Evolutionary conservation across 371 early-diverging fungal genomes (phyloP), one percentile per base, ranked within the genome.

Genomic region (Actinomortierella ambigua): DNA sequence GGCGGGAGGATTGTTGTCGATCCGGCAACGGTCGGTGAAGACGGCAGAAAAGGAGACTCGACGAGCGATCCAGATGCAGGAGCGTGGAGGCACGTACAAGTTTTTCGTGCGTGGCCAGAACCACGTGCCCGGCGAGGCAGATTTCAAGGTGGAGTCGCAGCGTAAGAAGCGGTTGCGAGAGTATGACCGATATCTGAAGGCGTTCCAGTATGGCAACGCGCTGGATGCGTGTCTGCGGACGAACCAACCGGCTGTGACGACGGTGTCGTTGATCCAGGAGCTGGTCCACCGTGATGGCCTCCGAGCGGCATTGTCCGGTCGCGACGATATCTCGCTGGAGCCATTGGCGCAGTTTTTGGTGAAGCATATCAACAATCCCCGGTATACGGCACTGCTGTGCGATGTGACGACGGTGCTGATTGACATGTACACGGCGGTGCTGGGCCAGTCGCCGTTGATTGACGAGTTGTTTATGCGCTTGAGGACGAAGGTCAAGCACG

Each of bases 201-300:
- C 76, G 40, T 96, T 95, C 78, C 86, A 94, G 61, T 95, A 95
- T 68, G 82, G 84, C 20, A 88, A 95, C 55, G 98, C 98, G 9
- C 76, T 98, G 42, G 97, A 98, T 60, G 93, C 89, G 22, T 65
- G 66, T 13, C 51, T 82, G 50, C 77, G 81, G 44, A 77, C 81
- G 52, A 85, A 77, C 52, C 79, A 75, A 55, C 85, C 79, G 22
- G 80, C 84, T 8, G 82, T 82, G 5, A 64, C 86, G n/a, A 85
- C 83, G 1, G 85, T 90, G 28, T 83, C 91, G 47, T 69, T 96
- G 61, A 73, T 97, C 50, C 92, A 95, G 67, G 98, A 98, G 77
- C 82, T 98, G 39, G 82, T 93, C 39, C 91, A 91, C 59, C 89
- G 96, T 57, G 93, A 91, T 57, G 95, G 88, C 17, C 79, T 98